A percentile compares a stretch with the other conserved stretches of the same genome.
Conservation (phyloP, 257 asterid genomes). For the Salvia splendens region DNA sequence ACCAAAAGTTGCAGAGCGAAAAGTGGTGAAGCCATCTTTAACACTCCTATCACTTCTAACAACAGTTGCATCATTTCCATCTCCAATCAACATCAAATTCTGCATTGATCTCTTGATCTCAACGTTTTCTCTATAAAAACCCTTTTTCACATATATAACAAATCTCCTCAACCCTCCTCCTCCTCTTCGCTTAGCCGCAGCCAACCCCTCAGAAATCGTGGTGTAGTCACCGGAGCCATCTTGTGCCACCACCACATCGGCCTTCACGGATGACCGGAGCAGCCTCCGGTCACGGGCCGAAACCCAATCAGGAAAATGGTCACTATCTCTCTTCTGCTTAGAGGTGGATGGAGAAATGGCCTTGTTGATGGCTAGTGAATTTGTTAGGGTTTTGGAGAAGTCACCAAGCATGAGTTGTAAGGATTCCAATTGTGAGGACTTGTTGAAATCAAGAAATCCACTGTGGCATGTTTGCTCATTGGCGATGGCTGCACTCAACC, state of each 20-base stretch:
- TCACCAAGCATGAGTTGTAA: conserved; percentile 21
- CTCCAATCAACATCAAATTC: conserved; percentile 67
- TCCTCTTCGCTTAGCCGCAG: conserved; percentile 27
- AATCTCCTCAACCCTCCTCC: conserved; percentile 43
- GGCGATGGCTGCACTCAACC: conserved; percentile 72
- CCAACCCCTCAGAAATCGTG: conserved; percentile 55
- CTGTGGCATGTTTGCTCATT: conserved; percentile 57
- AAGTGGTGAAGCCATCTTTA: conserved; percentile 59
- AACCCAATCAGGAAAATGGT: conserved; percentile 51
- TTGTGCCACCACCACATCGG: conserved; percentile 56
- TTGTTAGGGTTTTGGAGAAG: conserved; percentile 47
- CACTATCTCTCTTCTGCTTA: conserved; percentile 28
- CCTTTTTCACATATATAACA: conserved; percentile 63
- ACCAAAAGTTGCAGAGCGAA: conserved; percentile 78
- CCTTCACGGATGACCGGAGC: conserved; percentile 39
- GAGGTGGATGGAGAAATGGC: conserved; percentile 26
- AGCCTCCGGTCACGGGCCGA: conserved; percentile 42
- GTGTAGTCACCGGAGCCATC: conserved; percentile 64
- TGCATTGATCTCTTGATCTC: conserved; percentile 49
- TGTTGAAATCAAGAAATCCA: conserved; percentile 56
- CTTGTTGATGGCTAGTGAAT: conserved; percentile 65
- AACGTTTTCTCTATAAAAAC: conserved; percentile 61
- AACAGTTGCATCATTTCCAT: conserved; percentile 68
- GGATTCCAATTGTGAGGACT: conserved; percentile 34
- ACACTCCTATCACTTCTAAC: conserved; percentile 48